A percentile compares a stretch with the other conserved stretches of the same genome.
Conservation (phyloP, 306 rosid species). For the Gleditsia sinensis region DNA sequence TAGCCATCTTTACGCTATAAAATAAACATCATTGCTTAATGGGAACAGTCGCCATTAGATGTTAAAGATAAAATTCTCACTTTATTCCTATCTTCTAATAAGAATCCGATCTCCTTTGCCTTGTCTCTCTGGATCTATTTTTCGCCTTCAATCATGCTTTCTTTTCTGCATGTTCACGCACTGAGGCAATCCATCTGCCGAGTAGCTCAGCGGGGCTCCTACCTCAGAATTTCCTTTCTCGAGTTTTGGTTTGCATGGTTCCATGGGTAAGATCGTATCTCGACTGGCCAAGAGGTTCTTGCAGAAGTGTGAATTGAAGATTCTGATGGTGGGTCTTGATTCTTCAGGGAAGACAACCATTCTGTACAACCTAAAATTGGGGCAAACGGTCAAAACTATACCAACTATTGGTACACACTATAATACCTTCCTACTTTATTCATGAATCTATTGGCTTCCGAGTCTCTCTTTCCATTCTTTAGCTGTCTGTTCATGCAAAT, state of each 20-base stretch:
- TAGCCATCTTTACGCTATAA: background rate
- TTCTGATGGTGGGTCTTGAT: slow-evolving; percentile 61
- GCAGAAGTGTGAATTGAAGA: slow-evolving; percentile 42
- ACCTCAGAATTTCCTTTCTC: background rate
- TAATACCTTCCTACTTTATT: background rate
- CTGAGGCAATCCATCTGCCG: background rate
- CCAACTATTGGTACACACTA: slow-evolving; percentile 47
- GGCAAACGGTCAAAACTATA: slow-evolving; percentile 37
- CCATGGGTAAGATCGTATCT: slow-evolving; percentile 44
- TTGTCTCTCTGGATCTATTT: slow-evolving; percentile 13
- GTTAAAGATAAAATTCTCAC: slow-evolving; percentile 6
- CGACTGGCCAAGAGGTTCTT: slow-evolving; percentile 43
- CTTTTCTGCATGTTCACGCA: background rate
- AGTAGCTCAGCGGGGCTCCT: too few species aligned
- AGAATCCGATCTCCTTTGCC: slow-evolving; percentile 41
- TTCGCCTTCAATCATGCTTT: background rate
- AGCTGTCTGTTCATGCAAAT: background rate
- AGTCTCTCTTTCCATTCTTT: background rate
- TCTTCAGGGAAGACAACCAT: slow-evolving; percentile 61
- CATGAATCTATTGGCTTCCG: background rate
- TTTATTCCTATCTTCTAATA: slow-evolving; percentile 13
- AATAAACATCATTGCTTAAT: background rate
- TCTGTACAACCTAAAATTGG: slow-evolving; percentile 51
- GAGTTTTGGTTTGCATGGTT: slow-evolving; percentile 31
- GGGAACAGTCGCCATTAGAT: slow-evolving; percentile 11